Base-by-base conservation (phyloP, 106 monocot species). In the Cymbidium sinense region DNA sequence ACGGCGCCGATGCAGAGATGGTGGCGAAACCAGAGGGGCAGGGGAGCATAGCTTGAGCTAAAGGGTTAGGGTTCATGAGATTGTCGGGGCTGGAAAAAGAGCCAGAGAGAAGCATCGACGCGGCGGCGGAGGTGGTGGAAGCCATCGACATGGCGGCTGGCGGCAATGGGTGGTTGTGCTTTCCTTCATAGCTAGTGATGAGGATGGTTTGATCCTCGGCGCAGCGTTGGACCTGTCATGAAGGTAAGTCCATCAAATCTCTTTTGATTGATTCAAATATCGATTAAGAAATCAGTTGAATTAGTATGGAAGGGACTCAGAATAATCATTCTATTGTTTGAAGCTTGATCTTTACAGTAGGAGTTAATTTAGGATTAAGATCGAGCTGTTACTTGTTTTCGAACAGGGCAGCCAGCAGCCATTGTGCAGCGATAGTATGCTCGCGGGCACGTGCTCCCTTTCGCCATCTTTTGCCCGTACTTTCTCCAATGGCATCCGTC, bases 401-500 rank as follows among this genome's bases (percentile, higher is more conserved):
- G 86, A 25, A 93, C 93, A 0, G 93, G 93, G 62, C 93, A 93
- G 13, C 85, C 90, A 6, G 86, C 58, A 2, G 90, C 90, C 93
- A 93, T 93, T 23, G 93, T 93, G 88, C 93, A 93, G 13, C 90
- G 82, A 70, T 93, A 93, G 73, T 93, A 93, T 18, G 93, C 90
- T 8, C 93, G 82, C 5, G 93, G 93, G 73, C 86, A 88, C 0
- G 88, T 90, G 73, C 90, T 93, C 23, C 93, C 93, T 74, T 93
- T 93, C 5, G 90, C 90, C 93, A 93, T 88, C 83, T 93, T 93
- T 80, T 93, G 93, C 61, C 93, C 93, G 73, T 93, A 93, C 70
- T 93, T 93, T 44, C 93, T 75, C 93, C 93, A 93, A 70, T 93
- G 93, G 70, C 93, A 93, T 34, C 93, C 93, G 77, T 93, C 93